A percentile compares a stretch with the other conserved stretches of the same genome.
Evolutionary conservation across 2,329 filamentous ascomycete genomes (phyloP).

Genomic region (Cladosporium colombiae): DNA sequence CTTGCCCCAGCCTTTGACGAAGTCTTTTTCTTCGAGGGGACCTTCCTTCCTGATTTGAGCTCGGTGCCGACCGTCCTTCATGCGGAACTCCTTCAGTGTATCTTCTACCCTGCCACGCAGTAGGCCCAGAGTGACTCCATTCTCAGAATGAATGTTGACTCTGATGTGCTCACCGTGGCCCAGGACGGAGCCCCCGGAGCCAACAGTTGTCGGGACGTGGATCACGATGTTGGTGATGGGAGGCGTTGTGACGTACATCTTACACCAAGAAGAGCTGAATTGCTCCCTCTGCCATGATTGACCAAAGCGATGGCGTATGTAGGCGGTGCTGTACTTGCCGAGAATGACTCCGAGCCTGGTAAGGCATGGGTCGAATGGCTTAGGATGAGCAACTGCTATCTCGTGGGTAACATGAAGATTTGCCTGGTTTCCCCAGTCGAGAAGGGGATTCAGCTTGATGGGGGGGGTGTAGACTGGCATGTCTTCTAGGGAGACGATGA

Average conservation of each 20-base stretch:
- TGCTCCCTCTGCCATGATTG: background rate
- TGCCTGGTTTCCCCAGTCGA: background rate
- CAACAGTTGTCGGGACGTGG: background rate
- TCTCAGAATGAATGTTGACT: background rate
- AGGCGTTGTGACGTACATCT: constrained; percentile 18
- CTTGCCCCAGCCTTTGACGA: background rate
- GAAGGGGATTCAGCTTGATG: background rate
- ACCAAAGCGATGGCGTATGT: background rate
- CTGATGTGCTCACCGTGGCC: background rate
- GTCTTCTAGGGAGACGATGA: background rate
- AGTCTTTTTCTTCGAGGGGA: background rate
- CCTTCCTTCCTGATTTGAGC: background rate
- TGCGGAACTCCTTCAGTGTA: background rate
- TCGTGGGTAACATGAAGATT: background rate
- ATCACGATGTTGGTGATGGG: constrained; percentile 1
- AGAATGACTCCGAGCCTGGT: background rate
- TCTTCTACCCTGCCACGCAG: background rate
- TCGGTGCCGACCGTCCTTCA: background rate
- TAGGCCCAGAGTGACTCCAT: background rate
- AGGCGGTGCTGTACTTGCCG: background rate
- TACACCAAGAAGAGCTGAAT: constrained; percentile 12
- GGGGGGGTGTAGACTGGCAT: background rate
- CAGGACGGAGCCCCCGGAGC: background rate
- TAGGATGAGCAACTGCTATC: background rate
- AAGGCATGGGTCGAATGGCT: background rate